A percentile compares a stretch with the other conserved stretches of the same genome.
Conservation (phyloP, 352 stramenopile genomes). For the Phytophthora pinifolia region DNA sequence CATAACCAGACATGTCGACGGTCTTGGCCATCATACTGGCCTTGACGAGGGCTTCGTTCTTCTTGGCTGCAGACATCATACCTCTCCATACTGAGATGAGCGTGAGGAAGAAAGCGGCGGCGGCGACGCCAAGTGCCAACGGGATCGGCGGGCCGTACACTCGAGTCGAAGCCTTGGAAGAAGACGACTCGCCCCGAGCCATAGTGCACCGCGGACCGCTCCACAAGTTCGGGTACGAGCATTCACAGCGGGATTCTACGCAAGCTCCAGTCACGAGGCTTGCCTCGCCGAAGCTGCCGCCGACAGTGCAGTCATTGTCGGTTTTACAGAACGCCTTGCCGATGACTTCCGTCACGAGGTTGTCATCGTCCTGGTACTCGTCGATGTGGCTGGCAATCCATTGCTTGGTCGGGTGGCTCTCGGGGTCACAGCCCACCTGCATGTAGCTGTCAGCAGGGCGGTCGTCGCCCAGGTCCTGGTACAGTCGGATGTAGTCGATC, state of each 20-base stretch:
- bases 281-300: constrained; percentile 30
- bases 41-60: constrained; percentile 20
- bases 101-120: constrained; percentile 27
- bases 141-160: constrained; percentile 39
- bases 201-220: constrained; percentile 57
- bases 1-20: constrained; percentile 5
- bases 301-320: constrained; percentile 46
- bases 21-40: constrained; percentile 23
- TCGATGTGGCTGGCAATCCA: constrained; percentile 47
- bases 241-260: constrained; percentile 44
- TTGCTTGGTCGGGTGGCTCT: constrained; percentile 38
- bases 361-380: constrained; percentile 51
- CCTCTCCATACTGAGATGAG: constrained; percentile 32
- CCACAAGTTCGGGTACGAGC: constrained; percentile 45
- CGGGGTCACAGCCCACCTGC: constrained; percentile 42
- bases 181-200: constrained; percentile 25
- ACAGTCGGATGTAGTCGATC: constrained; percentile 88
- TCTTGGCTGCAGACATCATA: constrained; percentile 20
- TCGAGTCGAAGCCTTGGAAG: constrained; percentile 21
- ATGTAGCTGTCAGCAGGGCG: constrained; percentile 35
- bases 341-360: constrained; percentile 28
- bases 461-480: constrained; percentile 59
- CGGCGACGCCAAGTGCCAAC: constrained; percentile 26
- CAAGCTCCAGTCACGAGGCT: constrained; percentile 44
- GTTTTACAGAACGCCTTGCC: constrained; percentile 36